Percentiles rank a stretch among this genome's conserved stretches.
Conservation (phyloP, 345 rosid species). For the Microthlaspi erraticum region DNA sequence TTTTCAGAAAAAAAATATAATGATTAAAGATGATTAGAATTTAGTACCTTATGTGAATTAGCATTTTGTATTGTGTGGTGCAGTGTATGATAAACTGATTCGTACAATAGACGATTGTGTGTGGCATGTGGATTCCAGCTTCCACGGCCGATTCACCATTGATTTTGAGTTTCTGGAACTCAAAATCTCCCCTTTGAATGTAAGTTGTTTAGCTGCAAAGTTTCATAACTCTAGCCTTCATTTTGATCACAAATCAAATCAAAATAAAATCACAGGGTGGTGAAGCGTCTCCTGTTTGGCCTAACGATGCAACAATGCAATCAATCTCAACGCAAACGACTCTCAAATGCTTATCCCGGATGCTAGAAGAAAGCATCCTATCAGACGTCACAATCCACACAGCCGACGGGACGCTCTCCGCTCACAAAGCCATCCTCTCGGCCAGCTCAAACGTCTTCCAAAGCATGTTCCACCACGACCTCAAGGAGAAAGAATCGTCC, state of each 20-base stretch:
- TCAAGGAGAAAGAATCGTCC: conserved; percentile 90
- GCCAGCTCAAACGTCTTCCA: conserved; percentile 90
- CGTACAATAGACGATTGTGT: conserved; percentile 77
- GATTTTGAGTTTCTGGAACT: conserved; percentile 97
- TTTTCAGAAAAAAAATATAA: not conserved
- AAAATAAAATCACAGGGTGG: conserved; percentile 56
- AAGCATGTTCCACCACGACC: conserved; percentile 91
- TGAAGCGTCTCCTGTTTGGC: conserved; percentile 74
- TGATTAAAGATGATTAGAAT: not conserved
- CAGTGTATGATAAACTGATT: conserved; percentile 75
- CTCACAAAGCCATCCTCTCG: conserved; percentile 85
- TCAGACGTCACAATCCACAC: conserved; percentile 80
- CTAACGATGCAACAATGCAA: conserved; percentile 66
- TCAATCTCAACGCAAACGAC: conserved; percentile 63
- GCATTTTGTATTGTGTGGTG: conserved; percentile 29
- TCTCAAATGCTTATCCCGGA: conserved; percentile 77
- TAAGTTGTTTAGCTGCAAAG: conserved; percentile 48
- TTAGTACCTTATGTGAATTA: not conserved
- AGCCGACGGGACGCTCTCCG: conserved; percentile 71
- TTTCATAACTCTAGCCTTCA: not conserved
- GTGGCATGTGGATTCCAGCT: conserved; percentile 75
- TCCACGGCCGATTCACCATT: conserved; percentile 74
- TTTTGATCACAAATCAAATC: not conserved
- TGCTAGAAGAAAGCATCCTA: conserved; percentile 81
- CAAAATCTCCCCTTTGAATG: conserved; percentile 68